phyloP scores from a whole-genome alignment of 495 filamentous ascomycete species.

The Penicillium bialowiezense region DNA sequence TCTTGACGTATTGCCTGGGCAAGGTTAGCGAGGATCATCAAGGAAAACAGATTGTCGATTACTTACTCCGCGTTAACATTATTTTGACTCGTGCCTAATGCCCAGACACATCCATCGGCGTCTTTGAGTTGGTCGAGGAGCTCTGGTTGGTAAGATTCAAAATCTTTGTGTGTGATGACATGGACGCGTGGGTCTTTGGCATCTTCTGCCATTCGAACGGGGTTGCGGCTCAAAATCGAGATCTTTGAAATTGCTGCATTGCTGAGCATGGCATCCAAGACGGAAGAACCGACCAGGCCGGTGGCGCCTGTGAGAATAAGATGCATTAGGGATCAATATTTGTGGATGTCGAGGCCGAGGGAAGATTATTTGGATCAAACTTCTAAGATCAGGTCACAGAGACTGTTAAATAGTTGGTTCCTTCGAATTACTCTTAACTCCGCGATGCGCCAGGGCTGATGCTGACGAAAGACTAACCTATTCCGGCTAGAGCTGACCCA shows the following conservation, averaged over 20 bases:
- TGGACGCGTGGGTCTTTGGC: constrained; percentile 48
- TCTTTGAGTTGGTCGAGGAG: constrained; percentile 59
- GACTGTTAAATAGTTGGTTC: no score
- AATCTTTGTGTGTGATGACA: constrained; percentile 68
- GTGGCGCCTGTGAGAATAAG: constrained; percentile 75
- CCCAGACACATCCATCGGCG: constrained; percentile 69
- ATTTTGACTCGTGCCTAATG: constrained; percentile 58
- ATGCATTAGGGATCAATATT: constrained; percentile 52
- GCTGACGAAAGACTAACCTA: no score
- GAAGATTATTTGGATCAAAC: no score
- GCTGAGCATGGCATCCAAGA: constrained; percentile 62
- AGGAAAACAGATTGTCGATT: background rate
- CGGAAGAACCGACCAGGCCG: constrained; percentile 64
- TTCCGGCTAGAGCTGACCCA: no score
- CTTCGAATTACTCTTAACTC: no score
- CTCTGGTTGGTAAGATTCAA: constrained; percentile 49
- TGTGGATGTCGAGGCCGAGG: no score
- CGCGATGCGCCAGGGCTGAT: no score
- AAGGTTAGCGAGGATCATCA: background rate
- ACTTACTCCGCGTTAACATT: constrained; percentile 59
- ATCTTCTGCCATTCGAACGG: constrained; percentile 62
- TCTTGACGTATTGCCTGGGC: constrained; percentile 60
- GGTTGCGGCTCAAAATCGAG: constrained; percentile 63
- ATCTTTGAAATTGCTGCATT: constrained; percentile 56
- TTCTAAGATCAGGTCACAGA: no score